Conservation (phyloP, 441 rosid genomes). For the Gossypium davidsonii region DNA sequence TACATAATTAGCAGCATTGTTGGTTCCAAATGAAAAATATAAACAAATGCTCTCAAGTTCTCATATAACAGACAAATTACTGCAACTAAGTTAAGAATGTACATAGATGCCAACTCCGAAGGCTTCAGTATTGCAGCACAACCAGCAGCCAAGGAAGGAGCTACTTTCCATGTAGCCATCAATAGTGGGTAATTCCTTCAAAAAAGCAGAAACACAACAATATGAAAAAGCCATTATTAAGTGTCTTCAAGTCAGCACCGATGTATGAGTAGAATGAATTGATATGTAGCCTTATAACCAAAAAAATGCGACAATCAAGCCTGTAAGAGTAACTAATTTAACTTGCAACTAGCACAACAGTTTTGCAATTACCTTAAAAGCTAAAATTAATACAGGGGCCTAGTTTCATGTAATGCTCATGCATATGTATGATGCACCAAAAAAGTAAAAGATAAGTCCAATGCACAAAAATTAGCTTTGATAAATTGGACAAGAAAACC, state of each 20-base stretch:
- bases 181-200: slow-evolving; percentile 93
- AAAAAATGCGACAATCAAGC: neutral
- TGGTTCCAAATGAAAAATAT: neutral
- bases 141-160: slow-evolving; percentile 98
- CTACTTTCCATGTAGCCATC: slow-evolving; percentile 98
- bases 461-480: neutral
- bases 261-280: neutral
- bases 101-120: slow-evolving; percentile 86
- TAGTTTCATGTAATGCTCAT: neutral
- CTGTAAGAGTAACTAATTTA: neutral
- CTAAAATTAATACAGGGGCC: neutral
- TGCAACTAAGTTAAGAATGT: slow-evolving; percentile 26
- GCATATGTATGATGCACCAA: neutral
- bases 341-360: neutral
- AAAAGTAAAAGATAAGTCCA: neutral
- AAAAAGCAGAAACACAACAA: slow-evolving; percentile 13
- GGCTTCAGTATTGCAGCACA: slow-evolving; percentile 94
- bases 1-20: slow-evolving; percentile 5
- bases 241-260: neutral
- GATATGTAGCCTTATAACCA: neutral
- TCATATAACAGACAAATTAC: slow-evolving; percentile 10
- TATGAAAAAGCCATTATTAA: neutral
- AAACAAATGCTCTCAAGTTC: neutral
- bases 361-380: neutral
- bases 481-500: neutral